These are phyloP conservation scores for Choanephora cucurbitarum DNA, from an alignment of 371 early-diverging fungal species.

Conservation along the genomic window DNA sequence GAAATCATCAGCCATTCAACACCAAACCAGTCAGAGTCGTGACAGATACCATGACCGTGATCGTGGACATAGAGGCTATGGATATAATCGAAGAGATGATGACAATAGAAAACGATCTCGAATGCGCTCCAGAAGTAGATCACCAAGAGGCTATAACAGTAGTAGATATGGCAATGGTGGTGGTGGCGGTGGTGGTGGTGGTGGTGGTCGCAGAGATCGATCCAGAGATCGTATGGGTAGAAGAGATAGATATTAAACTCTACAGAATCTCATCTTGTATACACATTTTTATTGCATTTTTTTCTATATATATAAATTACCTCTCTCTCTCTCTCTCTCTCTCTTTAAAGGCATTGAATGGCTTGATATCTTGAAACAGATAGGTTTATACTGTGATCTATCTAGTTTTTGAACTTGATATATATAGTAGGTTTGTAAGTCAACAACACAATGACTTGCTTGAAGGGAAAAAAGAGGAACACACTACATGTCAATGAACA, in stretches of 20 bases:
- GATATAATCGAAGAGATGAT: conserved; percentile 41
- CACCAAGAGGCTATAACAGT: conserved; percentile 39
- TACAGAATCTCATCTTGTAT: too few relatives aligned
- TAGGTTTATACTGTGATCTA: too few relatives aligned
- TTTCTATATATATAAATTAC: too few relatives aligned
- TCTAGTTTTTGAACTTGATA: too few relatives aligned
- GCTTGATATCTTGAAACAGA: too few relatives aligned
- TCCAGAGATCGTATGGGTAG: conserved; percentile 46
- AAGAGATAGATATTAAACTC: conserved; percentile 57
- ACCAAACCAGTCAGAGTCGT: conserved; percentile 45
- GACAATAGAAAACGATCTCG: conserved; percentile 46
- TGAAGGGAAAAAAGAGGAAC: too few relatives aligned
- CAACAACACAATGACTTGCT: too few relatives aligned
- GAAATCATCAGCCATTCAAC: conserved; percentile 16
- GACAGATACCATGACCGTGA: conserved; percentile 37
- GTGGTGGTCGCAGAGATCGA: conserved; percentile 52
- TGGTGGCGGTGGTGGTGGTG: conserved; percentile 22
- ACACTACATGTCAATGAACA: too few relatives aligned
- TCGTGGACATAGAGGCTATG: conserved; percentile 36
- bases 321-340: too few relatives aligned
- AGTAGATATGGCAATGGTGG: conserved; percentile 31
- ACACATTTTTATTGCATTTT: too few relatives aligned
- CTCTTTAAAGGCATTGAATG: too few relatives aligned
- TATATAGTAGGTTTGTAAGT: too few relatives aligned
- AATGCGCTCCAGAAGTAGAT: conserved; percentile 45